phyloP scores from a whole-genome alignment of 768 basidiomycete species.

The Rhodotorula taiwanensis region DNA sequence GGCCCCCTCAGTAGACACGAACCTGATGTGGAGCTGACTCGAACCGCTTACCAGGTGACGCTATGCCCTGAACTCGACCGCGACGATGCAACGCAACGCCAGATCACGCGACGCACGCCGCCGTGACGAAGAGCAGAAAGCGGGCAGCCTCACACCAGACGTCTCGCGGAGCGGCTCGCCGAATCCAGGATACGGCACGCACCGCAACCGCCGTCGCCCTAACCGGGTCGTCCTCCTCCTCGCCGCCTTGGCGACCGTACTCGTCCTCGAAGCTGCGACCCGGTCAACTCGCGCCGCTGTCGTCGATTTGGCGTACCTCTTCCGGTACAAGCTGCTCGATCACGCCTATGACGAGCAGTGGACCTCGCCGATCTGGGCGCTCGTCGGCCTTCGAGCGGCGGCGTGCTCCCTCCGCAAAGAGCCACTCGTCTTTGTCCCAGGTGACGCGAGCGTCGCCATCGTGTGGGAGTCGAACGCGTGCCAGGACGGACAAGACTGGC shows the following conservation, averaged over 20 bases:
- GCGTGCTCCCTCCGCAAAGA: conserved; percentile 28
- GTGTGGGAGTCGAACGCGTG: conserved; percentile 32
- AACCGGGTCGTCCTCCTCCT: neutral
- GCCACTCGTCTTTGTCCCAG: conserved; percentile 28
- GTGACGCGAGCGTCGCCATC: conserved; percentile 1
- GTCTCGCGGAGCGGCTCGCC: too few species aligned
- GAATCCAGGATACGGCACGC: too few species aligned
- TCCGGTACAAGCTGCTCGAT: conserved; percentile 30
- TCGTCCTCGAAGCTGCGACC: neutral
- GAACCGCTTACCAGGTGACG: too few species aligned
- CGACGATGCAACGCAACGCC: too few species aligned
- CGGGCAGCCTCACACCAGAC: too few species aligned
- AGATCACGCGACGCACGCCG: too few species aligned
- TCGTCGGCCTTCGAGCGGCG: conserved; percentile 21
- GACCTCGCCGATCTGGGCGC: conserved; percentile 2
- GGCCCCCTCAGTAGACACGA: too few species aligned
- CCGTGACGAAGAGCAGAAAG: too few species aligned
- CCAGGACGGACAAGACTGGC: neutral
- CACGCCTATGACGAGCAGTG: conserved; percentile 18
- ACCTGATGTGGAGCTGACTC: too few species aligned
- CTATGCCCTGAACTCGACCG: too few species aligned
- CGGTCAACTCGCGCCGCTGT: neutral
- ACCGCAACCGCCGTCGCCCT: too few species aligned
- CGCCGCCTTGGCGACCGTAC: neutral
- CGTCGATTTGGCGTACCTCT: conserved; percentile 7